Evolutionary conservation across 2,329 filamentous ascomycete genomes (phyloP), one percentile per base, ranked within the genome.

Genomic region (Colletotrichum trifolii): DNA sequence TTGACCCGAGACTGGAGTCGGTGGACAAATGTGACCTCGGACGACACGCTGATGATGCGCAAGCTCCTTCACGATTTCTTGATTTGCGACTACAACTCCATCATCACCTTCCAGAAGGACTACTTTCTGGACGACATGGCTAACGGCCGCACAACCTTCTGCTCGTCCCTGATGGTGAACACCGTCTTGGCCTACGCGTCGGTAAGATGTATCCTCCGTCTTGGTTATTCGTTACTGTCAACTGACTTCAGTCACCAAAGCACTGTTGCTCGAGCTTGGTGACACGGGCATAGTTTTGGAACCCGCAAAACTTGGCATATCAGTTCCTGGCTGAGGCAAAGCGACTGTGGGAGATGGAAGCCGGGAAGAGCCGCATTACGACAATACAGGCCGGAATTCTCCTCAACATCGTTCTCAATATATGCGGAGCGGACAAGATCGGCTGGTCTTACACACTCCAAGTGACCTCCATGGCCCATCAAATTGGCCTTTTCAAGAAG

Each of bases 321-420:
- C 72, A 73, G 2, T 81, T 81, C 17, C 60, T 77, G 4, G 75
- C 76, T 0, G 79, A 81, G 67, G 77, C 78, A 0, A 76, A 74
- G 36, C 73, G 78, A 2, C 63, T 81, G 3, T 78, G 78, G 75
- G 76, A 81, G 15, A 56, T 78, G 0, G 75, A 79, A 50, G 64
- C 71, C 7, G 57, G 69, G 4, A 8, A 10, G 8, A 63, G 70
- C 0, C 68, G 68, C 5, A 64, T 81, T 7, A 78, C 77, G 0
- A 79, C 76, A 0, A 70, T 78, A 1, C 77, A 81, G 52, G 74
- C 78, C 1, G 76, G 73, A 0, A 70, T 76, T 0, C 56, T 80
- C 2, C 71, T 80, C 7, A 72, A 72, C 12, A 60, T 77, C 0
- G 68, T 71, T 3, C 72, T 74, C 17, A 76, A 72, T 46, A 60